Percentiles rank a stretch among this genome's conserved stretches.
phyloP scores from a whole-genome alignment of 768 basidiomycete genomes.

The Macrolepiota dolichaula region DNA sequence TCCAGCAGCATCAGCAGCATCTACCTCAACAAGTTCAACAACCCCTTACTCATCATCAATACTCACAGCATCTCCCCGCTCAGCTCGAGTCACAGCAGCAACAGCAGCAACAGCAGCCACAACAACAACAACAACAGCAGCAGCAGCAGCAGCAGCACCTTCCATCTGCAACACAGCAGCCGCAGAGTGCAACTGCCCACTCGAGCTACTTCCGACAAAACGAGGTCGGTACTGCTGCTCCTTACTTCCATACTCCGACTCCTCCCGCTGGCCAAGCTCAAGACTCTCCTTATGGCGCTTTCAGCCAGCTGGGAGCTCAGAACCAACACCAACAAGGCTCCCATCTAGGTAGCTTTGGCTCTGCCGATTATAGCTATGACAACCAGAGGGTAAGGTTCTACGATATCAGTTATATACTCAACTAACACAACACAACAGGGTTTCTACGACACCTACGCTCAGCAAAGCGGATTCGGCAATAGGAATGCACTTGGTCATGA shows the following conservation, averaged over 20 bases:
- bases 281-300: conserved; percentile 59
- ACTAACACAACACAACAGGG: conserved; percentile 38
- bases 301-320: conserved; percentile 59
- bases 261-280: conserved; percentile 67
- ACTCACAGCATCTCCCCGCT: conserved; percentile 61
- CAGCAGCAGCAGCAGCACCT: conserved; percentile 26
- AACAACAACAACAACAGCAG: conserved; percentile 30
- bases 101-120: conserved; percentile 28
- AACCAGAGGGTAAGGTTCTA: conserved; percentile 53
- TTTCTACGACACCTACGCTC: conserved; percentile 75
- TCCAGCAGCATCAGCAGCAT: conserved; percentile 37
- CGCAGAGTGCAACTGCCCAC: conserved; percentile 38
- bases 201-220: conserved; percentile 69
- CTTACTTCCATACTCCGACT: conserved; percentile 78
- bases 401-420: not conserved
- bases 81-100: conserved; percentile 37
- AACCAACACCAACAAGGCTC: conserved; percentile 61
- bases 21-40: conserved; percentile 43
- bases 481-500: conserved; percentile 70
- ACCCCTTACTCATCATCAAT: conserved; percentile 47
- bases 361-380: conserved; percentile 71
- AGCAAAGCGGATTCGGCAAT: conserved; percentile 60
- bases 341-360: conserved; percentile 52
- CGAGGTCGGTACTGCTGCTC: conserved; percentile 41
- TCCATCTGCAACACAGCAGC: conserved; percentile 37